Evolutionary conservation across 2,329 filamentous ascomycete species (phyloP).

Genomic region (Tolypocladium endophyticum): DNA sequence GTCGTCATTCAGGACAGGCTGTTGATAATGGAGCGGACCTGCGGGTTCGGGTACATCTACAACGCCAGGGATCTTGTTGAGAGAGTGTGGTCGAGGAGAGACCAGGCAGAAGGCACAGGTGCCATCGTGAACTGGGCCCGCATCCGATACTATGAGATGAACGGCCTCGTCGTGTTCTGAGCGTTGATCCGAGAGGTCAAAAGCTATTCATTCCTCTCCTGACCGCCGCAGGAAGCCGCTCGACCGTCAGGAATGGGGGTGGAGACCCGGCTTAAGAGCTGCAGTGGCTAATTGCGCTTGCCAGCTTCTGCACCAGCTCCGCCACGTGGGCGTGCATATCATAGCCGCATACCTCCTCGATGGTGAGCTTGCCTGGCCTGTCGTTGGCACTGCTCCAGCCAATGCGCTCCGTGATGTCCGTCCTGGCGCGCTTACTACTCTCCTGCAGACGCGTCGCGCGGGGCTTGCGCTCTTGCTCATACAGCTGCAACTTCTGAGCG

Average conservation of each 20-base stretch:
- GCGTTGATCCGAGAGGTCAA: background rate
- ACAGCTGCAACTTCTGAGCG: slow-evolving; percentile 30
- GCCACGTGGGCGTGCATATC: slow-evolving; percentile 18
- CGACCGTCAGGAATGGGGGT: background rate
- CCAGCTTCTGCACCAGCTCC: slow-evolving; percentile 3
- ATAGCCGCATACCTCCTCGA: slow-evolving; percentile 52
- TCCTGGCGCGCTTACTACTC: slow-evolving; percentile 37
- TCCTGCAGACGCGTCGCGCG: slow-evolving; percentile 39
- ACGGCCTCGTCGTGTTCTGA: slow-evolving; percentile 21
- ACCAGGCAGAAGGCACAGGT: slow-evolving; percentile 14
- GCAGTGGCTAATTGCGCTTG: background rate
- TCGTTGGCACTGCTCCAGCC: slow-evolving; percentile 25
- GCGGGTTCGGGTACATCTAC: slow-evolving; percentile 31
- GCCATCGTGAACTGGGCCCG: slow-evolving; percentile 22
- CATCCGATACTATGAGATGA: slow-evolving; percentile 25
- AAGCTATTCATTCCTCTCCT: no score
- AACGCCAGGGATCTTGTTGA: slow-evolving; percentile 27
- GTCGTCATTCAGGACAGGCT: slow-evolving; percentile 27
- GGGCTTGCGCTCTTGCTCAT: slow-evolving; percentile 36
- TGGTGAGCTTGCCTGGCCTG: slow-evolving; percentile 45
- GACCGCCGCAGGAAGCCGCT: background rate
- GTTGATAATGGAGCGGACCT: slow-evolving; percentile 31
- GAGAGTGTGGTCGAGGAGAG: slow-evolving; percentile 24
- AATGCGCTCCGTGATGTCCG: slow-evolving; percentile 36
- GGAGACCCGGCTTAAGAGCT: background rate